Base-by-base conservation (phyloP, 345 rosid species). In the Eucalyptus shirleyi region DNA sequence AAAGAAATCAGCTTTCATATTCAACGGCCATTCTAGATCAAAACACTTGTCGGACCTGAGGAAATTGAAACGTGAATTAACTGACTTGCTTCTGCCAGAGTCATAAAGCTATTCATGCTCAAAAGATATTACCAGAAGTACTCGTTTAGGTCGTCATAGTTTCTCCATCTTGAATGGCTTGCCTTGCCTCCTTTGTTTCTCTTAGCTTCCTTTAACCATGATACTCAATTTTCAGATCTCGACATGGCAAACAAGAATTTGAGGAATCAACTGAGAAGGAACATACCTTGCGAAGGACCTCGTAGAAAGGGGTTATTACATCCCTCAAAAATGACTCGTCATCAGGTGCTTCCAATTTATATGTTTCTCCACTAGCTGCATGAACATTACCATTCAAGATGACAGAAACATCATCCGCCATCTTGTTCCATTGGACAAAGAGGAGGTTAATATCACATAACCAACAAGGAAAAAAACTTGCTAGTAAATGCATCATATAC, bases 161-260 rank as follows among this genome's bases (percentile, higher is more conserved):
- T 98, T 93, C 99, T 98, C 99, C 99, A 98, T 92, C 89, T 95
- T 86, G 99, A 96, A 94, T 97, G 99, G 93, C 99, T 97, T 87
- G 96, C 98, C 91, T 92, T 96, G 91, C 99, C 99, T 87, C 91
- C 92, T 92, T 93, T 92, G 94, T 95, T 98, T 95, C 96, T 96
- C 92, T 87, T 93, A 87, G 93, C 98, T 95, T 98, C 99, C 99
- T 98, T 91, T 92, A 89, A 67, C 45, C 88, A 37, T 88, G 91
- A 90, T 77, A 90, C 91, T 87, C 88, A 87, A 87, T 82, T 87
- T 89, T 85, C 87, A 87, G 65, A 92, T 59, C 16, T 47, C 77
- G 6, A 50, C 86, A 60, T 82, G 56, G 34, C 47, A 30, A 89
- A 9, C 28, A 50, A 87, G 80, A 32, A 83, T 88, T 62, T 42